Evolutionary conservation across 1,284 basidiomycete genomes (phyloP), one percentile per base, ranked within the genome.

Genomic region (Boletellus sp.): DNA sequence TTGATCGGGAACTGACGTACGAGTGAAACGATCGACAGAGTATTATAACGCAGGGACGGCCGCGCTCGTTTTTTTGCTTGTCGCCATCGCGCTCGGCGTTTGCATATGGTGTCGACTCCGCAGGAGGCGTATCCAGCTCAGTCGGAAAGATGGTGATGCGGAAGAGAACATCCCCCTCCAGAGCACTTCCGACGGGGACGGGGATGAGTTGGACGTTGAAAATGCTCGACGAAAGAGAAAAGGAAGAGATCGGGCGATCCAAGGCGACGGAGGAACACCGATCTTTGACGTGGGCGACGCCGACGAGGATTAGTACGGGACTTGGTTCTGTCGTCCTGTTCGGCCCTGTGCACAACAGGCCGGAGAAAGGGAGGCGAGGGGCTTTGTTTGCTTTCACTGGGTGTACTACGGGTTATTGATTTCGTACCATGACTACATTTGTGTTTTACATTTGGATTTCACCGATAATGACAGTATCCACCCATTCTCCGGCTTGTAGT

Each of bases 11-110:
- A 15, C 5, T 35, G 16, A 35, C 15, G 13, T n/a, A 4, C 33
- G 33, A n/a, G 26, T 13, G 48, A 24, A 15, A 15, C 24, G 32
- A 47, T 54, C 13, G 52, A 48, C 8, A 88, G 91, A 89, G 16
- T 93, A 93, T 68, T 97, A 95, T 70, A 96, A 97, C 58, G 89
- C 92, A 19, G 91, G 91, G 11, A 93, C 91, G 0, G 89, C 89
- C 1, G 85, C 90, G 2, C 74, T 96, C 22, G 83, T 97, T 30
- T 77, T 97, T 36, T 65, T 91, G 5, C 70, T 97, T 42, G 80
- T 97, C 54, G 77, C 80, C 22, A 66, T 85, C 11, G 78, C 76
- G n/a, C 78, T 94, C 39, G 91, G 83, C 0, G 70, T 77, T 16
- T 91, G 87, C 68, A 69, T 93, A 50, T 89, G 87, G 79, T 86